These are phyloP conservation scores for Fagus crenata DNA, from an alignment of 306 rosid genomes.

Conservation along the genomic window DNA sequence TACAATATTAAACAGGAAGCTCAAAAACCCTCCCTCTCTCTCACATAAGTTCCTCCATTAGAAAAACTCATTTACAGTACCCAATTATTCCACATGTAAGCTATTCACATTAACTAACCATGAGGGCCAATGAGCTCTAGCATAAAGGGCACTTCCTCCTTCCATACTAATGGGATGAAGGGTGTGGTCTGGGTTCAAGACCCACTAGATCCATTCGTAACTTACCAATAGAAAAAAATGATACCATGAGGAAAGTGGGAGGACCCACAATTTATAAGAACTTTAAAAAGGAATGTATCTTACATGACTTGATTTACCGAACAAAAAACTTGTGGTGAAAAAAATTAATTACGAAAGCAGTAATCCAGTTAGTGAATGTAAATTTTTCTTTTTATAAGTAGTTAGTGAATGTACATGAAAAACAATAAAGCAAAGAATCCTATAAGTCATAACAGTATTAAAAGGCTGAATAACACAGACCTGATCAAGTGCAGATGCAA, in stretches of 20 bases:
- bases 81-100: background rate
- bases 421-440: background rate
- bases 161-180: no score
- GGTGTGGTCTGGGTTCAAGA: no score
- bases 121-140: background rate
- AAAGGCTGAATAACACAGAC: conserved; percentile 41
- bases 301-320: background rate
- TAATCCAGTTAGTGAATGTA: background rate
- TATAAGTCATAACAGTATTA: conserved; percentile 25
- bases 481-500: conserved; percentile 99
- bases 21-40: background rate
- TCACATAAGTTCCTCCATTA: background rate
- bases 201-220: no score
- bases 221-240: no score
- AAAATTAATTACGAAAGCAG: no score
- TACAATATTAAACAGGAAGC: background rate
- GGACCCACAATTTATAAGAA: background rate
- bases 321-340: background rate
- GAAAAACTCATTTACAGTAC: background rate
- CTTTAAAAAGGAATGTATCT: background rate
- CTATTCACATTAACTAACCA: background rate
- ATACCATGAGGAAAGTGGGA: background rate
- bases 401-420: conserved; percentile 1
- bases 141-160: no score
- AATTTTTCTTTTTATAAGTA: background rate